phyloP scores from a whole-genome alignment of 306 rosid species.

The Urtica urens region DNA sequence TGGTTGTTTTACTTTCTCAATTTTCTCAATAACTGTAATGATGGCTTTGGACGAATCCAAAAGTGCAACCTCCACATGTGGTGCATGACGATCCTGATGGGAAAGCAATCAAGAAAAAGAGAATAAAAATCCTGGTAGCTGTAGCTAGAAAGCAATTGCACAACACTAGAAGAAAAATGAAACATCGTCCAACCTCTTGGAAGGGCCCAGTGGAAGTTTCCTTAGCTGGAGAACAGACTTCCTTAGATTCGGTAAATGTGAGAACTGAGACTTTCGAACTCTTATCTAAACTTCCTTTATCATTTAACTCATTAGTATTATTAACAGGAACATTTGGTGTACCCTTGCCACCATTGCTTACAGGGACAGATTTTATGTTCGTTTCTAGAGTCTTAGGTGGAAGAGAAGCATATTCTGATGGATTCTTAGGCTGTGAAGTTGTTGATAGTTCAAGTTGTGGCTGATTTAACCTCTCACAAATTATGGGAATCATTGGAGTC shows the following conservation, averaged over 20 bases:
- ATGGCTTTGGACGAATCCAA: slow-evolving; percentile 11
- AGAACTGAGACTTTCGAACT: slow-evolving; percentile 12
- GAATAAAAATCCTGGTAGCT: slow-evolving; percentile 9
- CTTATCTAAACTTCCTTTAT: slow-evolving; percentile 24
- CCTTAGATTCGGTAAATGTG: slow-evolving; percentile 10
- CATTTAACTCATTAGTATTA: slow-evolving; percentile 8
- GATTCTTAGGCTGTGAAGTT: slow-evolving; percentile 12
- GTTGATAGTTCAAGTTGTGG: slow-evolving; percentile 23
- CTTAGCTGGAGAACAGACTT: slow-evolving; percentile 18
- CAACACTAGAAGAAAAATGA: background rate
- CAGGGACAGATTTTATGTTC: slow-evolving; percentile 19
- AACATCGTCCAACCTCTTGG: slow-evolving; percentile 33
- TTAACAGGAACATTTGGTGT: slow-evolving; percentile 14
- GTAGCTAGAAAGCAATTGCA: background rate
- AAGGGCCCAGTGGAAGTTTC: slow-evolving; percentile 15
- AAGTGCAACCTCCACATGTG: slow-evolving; percentile 5
- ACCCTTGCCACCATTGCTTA: slow-evolving; percentile 8
- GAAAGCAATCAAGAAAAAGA: slow-evolving; percentile 10
- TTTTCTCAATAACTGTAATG: slow-evolving; percentile 14
- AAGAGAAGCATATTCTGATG: slow-evolving; percentile 10
- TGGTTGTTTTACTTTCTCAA: slow-evolving; percentile 12
- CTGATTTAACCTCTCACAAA: slow-evolving; percentile 18
- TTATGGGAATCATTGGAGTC: slow-evolving; percentile 13
- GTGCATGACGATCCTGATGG: slow-evolving; percentile 18
- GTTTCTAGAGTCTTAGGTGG: slow-evolving; percentile 19